Evolutionary conservation across 805 yeast species (phyloP), one percentile per base, ranked within the genome.

Genomic region (Ogataea kodamae): DNA sequence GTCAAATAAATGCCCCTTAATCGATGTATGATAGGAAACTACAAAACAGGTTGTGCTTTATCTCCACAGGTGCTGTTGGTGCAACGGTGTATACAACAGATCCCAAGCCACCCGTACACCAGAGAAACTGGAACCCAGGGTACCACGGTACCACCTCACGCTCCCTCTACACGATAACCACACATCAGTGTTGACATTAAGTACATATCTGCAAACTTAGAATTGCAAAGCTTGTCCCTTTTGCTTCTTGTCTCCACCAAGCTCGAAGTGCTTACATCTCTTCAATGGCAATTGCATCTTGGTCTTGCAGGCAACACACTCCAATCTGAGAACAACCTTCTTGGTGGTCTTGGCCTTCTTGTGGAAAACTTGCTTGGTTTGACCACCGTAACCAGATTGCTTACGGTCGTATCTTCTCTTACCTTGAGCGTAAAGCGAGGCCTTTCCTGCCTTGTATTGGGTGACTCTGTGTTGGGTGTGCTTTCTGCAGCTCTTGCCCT

Each of bases 371-470:
- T 81, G 98, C 81, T 88, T 92, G 76, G 98, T 92, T 79, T 92
- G 99, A 86, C 99, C 99, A 86, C 99, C 99, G 77, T 80, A 92
- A 88, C 98, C 98, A 64, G 84, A 69, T 79, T 92, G 98, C 76
- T 92, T 92, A 77, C 99, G 96, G 90, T 92, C 98, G 79, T 92
- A 92, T 81, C 99, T 89, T 81, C 99, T 88, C 90, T 94, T 92
- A 83, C 99, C 99, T 78, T 92, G 97, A 61, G 97, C 96, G 68
- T 80, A 88, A 64, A 89, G 81, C 54, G 97, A 90, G 70, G 98
- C 97, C 80, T 92, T 92, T 77, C 99, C 98, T 69, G 97, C 96
- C 75, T 92, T 92, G 94, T 92, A 92, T 80, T 92, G 99, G 73
- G 99, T 90, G 67, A 92, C 98, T 81, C 90, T 92, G 95, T 92